Conservation (phyloP, 139 green algal species). For the Chlamydomonas applanata region DNA sequence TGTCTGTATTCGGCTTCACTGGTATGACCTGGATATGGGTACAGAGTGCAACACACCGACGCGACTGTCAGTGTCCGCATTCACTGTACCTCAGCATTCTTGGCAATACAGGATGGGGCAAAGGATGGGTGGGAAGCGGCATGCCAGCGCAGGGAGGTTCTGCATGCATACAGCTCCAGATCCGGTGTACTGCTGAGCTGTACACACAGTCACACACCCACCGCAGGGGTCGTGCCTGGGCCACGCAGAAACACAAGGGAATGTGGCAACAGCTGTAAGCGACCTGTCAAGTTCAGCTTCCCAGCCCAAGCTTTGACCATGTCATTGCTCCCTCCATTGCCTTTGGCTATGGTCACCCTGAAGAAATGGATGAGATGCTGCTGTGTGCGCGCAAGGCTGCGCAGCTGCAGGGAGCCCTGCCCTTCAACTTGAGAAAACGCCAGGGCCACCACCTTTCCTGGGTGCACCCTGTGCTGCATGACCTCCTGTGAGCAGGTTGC, state of each 20-base stretch:
- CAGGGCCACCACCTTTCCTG: slow-evolving; percentile 5
- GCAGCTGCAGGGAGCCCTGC: background rate
- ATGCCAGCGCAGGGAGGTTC: background rate
- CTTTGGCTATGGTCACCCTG: background rate
- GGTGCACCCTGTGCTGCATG: background rate
- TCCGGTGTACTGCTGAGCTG: background rate
- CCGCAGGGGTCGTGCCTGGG: background rate
- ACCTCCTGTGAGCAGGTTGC: too few relatives aligned
- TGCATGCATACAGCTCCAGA: background rate
- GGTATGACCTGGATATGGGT: too few relatives aligned
- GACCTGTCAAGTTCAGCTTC: background rate
- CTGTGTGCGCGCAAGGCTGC: background rate
- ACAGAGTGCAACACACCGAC: too few relatives aligned
- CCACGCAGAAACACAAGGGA: background rate
- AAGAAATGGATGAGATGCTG: background rate
- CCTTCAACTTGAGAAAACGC: background rate
- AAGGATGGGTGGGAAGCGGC: too few relatives aligned
- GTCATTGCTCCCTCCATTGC: background rate
- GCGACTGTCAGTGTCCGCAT: background rate
- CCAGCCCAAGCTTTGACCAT: background rate
- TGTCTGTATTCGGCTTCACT: too few relatives aligned
- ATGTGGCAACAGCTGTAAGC: background rate
- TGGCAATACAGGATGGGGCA: background rate
- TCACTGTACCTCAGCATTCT: background rate
- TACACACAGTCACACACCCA: background rate